Conservation (phyloP, 306 rosid genomes). For the Cucurbita ficifolia region DNA sequence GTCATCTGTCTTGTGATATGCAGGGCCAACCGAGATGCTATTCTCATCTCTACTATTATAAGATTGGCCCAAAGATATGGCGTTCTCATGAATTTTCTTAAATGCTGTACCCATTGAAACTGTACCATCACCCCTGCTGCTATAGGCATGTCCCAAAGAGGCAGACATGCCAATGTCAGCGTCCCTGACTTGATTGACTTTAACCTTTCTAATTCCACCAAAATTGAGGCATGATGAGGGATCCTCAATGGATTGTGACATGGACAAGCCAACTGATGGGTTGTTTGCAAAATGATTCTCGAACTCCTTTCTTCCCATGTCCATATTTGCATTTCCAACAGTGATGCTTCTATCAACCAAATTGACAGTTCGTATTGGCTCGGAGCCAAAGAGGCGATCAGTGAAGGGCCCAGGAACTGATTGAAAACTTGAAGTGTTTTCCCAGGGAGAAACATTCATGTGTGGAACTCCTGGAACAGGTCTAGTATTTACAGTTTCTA, state of each 20-base stretch:
- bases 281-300: conserved; percentile 47
- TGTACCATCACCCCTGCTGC: conserved; percentile 31
- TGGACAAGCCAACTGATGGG: conserved; percentile 55
- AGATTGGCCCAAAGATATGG: conserved; percentile 38
- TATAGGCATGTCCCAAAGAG: conserved; percentile 41
- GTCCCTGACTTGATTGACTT: conserved; percentile 91
- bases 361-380: conserved; percentile 32
- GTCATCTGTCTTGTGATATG: conserved; percentile 37
- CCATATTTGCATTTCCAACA: conserved; percentile 44
- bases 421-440: conserved; percentile 57
- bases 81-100: conserved; percentile 33
- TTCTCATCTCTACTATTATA: conserved; percentile 34
- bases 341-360: conserved; percentile 55
- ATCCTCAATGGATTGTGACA: conserved; percentile 47
- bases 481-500: conserved; percentile 44
- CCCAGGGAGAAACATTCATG: conserved; percentile 54
- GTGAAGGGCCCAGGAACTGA: conserved; percentile 52
- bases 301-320: conserved; percentile 45
- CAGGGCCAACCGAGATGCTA: conserved; percentile 28
- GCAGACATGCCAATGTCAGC: conserved; percentile 40
- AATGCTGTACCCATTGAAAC: conserved; percentile 32
- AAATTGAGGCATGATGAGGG: conserved; percentile 54
- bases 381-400: conserved; percentile 70
- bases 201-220: conserved; percentile 78
- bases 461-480: conserved; percentile 48